A percentile compares a stretch with the other conserved stretches of the same genome.
These are phyloP conservation scores for Umbelopsis isabellina DNA, from an alignment of 192 early-diverging fungal species.

Conservation along the genomic window DNA sequence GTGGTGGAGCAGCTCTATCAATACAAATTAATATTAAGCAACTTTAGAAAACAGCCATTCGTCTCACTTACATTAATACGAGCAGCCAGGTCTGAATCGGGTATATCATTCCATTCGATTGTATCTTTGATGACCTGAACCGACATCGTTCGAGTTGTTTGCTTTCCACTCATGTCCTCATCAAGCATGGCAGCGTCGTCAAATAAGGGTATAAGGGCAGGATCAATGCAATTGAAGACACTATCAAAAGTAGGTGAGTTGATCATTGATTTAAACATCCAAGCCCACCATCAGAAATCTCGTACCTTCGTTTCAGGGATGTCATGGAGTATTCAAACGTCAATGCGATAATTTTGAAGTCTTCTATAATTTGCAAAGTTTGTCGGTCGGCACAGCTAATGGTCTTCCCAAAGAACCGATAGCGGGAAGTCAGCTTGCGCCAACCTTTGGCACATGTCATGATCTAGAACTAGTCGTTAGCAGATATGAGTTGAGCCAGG, in stretches of 20 bases:
- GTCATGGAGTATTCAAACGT: slow-evolving; percentile 29
- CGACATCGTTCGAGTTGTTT: not conserved
- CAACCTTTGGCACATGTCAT: slow-evolving; percentile 20
- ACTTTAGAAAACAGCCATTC: too few species aligned
- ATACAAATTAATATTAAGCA: too few species aligned
- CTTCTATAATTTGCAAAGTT: slow-evolving; percentile 19
- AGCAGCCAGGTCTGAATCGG: not conserved
- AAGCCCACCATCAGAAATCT: not conserved
- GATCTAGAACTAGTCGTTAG: not conserved
- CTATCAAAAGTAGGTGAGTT: not conserved
- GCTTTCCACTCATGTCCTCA: not conserved
- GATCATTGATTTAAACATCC: not conserved
- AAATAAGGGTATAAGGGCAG: slow-evolving; percentile 29
- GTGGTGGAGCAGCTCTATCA: not conserved
- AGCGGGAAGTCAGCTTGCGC: slow-evolving; percentile 27
- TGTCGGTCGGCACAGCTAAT: slow-evolving; percentile 24
- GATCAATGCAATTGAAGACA: slow-evolving; percentile 29
- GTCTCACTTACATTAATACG: not conserved
- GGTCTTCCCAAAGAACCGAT: slow-evolving; percentile 26
- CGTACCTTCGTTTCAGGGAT: not conserved
- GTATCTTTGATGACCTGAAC: not conserved
- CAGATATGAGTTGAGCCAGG: not conserved
- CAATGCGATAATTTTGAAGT: slow-evolving; percentile 28
- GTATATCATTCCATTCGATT: not conserved
- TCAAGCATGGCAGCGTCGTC: slow-evolving; percentile 3